Conservation (phyloP, 805 yeast species). For the Nakazawaea ambrosiae region DNA sequence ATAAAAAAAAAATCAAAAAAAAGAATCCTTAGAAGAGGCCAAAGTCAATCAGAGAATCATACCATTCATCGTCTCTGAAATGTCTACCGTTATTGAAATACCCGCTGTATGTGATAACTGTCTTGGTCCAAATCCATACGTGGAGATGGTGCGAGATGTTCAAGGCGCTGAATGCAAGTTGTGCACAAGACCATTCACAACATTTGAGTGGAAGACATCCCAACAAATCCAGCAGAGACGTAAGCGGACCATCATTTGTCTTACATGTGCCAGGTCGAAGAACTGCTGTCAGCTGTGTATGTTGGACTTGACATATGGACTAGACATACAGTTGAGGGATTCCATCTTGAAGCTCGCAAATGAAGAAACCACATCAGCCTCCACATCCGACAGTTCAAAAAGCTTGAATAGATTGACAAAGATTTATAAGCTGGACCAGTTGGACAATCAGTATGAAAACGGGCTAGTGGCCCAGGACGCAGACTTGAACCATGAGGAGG, state of each 20-base stretch:
- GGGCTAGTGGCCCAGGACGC: conserved; percentile 19
- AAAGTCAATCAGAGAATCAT: no score
- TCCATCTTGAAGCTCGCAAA: conserved; percentile 72
- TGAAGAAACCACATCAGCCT: conserved; percentile 18
- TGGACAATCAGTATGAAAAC: conserved; percentile 22
- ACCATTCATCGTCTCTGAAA: no score
- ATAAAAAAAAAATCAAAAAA: no score
- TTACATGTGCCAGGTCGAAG: conserved; percentile 68
- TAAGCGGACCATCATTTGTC: conserved; percentile 65
- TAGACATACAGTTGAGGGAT: conserved; percentile 76
- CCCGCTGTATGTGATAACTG: conserved; percentile 74
- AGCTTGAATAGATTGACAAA: conserved; percentile 47
- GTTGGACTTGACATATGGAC: conserved; percentile 72
- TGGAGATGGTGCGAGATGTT: conserved; percentile 65
- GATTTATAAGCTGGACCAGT: conserved; percentile 46
- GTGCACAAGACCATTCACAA: conserved; percentile 81
- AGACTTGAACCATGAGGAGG: conserved; percentile 17
- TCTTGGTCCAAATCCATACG: conserved; percentile 56
- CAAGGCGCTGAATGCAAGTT: conserved; percentile 78
- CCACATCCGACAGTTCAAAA: conserved; percentile 27
- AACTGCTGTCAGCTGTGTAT: conserved; percentile 88
- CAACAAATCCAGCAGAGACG: neutral
- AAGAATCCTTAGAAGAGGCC: no score
- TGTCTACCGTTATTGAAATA: no score
- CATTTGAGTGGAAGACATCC: conserved; percentile 60